These are phyloP conservation scores for Paraphoma sp. DNA, from an alignment of 2,329 filamentous ascomycete species.

Conservation along the genomic window DNA sequence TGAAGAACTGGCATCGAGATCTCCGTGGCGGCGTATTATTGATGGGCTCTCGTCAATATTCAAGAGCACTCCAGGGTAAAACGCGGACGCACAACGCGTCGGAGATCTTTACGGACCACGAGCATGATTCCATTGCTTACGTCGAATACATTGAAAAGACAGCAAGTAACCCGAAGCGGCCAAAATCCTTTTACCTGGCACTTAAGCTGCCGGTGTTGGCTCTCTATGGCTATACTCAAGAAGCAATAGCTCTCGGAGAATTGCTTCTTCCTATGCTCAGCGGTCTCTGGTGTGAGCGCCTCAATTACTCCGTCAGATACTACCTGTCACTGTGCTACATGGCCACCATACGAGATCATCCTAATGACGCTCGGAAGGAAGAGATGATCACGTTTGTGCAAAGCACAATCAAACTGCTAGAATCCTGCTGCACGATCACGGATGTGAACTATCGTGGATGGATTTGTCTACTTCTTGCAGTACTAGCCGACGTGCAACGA, in stretches of 20 bases:
- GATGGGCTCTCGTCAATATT: conserved; percentile 69
- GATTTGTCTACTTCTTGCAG: conserved; percentile 72
- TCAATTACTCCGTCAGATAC: conserved; percentile 52
- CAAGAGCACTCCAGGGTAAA: conserved; percentile 76
- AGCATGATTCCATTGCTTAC: conserved; percentile 66
- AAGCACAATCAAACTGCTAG: conserved; percentile 65
- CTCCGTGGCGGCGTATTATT: conserved; percentile 74
- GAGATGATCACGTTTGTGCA: conserved; percentile 62
- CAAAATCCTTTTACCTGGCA: conserved; percentile 72
- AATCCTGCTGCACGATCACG: conserved; percentile 68
- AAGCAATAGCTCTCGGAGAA: conserved; percentile 53
- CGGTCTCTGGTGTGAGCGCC: conserved; percentile 53
- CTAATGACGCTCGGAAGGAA: conserved; percentile 47
- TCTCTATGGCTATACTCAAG: conserved; percentile 52
- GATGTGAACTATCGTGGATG: conserved; percentile 75
- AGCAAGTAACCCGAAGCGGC: conserved; percentile 66
- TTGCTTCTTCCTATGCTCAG: conserved; percentile 49
- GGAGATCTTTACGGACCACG: conserved; percentile 70
- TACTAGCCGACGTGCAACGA: conserved; percentile 68
- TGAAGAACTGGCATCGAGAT: conserved; percentile 74
- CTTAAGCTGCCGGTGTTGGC: conserved; percentile 52
- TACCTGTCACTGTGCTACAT: conserved; percentile 53
- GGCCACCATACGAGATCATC: conserved; percentile 47
- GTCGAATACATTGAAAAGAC: conserved; percentile 58
- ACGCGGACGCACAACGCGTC: conserved; percentile 61